phyloP scores from a whole-genome alignment of 2,329 filamentous ascomycete species.

The Trichoderma atroviride region DNA sequence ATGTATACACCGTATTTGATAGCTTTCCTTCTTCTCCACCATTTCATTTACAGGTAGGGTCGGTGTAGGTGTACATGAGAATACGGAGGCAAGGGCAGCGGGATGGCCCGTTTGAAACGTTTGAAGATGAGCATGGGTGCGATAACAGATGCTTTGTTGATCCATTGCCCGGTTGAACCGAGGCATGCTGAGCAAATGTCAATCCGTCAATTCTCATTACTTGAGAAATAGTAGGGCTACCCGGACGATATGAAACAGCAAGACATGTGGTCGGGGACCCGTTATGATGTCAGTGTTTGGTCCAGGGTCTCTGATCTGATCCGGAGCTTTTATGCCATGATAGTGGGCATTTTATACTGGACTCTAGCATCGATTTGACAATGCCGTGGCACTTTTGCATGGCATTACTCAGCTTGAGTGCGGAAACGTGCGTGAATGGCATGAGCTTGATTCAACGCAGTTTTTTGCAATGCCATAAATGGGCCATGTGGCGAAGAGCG shows the following conservation, averaged over 20 bases:
- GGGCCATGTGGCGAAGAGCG: not conserved
- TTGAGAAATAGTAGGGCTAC: not conserved
- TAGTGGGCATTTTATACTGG: not conserved
- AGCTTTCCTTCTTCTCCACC: not conserved
- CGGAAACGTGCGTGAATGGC: not conserved
- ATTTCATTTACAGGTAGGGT: not conserved
- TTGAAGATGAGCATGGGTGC: constrained; percentile 15
- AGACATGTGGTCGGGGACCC: constrained; percentile 3
- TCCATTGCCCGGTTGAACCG: constrained; percentile 3
- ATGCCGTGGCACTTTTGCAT: not conserved
- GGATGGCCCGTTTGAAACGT: constrained; percentile 22
- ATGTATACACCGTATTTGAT: not conserved
- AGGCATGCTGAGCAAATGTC: not conserved
- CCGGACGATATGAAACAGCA: constrained; percentile 13
- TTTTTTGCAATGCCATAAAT: not conserved
- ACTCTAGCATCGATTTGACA: too few relatives aligned
- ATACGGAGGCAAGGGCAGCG: constrained; percentile 17
- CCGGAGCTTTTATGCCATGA: not conserved
- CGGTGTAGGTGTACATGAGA: not conserved
- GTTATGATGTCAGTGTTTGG: not conserved
- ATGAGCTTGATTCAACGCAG: not conserved
- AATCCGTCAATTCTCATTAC: not conserved
- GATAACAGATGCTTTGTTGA: constrained; percentile 11
- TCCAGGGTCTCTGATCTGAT: not conserved
- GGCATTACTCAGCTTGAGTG: not conserved